Percentiles rank a stretch among this genome's conserved stretches.
Conservation (phyloP, 208 protist species). For the Tritrichomonas foetus region DNA sequence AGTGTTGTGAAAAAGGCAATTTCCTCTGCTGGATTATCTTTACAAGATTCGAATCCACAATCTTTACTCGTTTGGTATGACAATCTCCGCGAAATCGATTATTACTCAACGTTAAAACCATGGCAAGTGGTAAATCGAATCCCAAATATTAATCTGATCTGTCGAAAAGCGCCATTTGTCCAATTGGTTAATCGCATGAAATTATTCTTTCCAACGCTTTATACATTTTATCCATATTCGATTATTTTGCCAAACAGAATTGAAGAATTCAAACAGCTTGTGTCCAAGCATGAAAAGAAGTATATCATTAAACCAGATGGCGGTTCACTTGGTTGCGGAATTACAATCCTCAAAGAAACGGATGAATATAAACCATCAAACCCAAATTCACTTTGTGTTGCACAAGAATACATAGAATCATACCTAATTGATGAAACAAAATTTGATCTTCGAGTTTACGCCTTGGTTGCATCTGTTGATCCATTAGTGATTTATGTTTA, state of each 20-base stretch:
- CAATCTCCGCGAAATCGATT: background rate
- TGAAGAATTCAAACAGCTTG: background rate
- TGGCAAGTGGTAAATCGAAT: constrained; percentile 37
- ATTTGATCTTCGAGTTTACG: background rate
- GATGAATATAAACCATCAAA: background rate
- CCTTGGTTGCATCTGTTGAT: background rate
- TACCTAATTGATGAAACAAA: background rate
- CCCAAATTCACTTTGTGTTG: background rate
- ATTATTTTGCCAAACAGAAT: background rate
- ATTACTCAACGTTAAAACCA: background rate
- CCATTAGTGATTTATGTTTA: background rate
- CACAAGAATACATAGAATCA: constrained; percentile 20
- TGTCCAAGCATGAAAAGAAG: background rate
- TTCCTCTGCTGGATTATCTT: too few relatives aligned
- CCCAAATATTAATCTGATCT: constrained; percentile 5
- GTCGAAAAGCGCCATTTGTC: background rate
- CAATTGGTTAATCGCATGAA: background rate
- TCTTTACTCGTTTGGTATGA: constrained; percentile 6
- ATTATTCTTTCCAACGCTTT: background rate
- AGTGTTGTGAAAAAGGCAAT: too few relatives aligned
- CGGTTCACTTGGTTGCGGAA: background rate
- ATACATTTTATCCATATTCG: background rate
- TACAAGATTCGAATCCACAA: background rate
- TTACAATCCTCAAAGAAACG: background rate
- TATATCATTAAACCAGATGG: constrained; percentile 1